Base-by-base conservation (phyloP, 331 rosid species). In the Malus hybrid region DNA sequence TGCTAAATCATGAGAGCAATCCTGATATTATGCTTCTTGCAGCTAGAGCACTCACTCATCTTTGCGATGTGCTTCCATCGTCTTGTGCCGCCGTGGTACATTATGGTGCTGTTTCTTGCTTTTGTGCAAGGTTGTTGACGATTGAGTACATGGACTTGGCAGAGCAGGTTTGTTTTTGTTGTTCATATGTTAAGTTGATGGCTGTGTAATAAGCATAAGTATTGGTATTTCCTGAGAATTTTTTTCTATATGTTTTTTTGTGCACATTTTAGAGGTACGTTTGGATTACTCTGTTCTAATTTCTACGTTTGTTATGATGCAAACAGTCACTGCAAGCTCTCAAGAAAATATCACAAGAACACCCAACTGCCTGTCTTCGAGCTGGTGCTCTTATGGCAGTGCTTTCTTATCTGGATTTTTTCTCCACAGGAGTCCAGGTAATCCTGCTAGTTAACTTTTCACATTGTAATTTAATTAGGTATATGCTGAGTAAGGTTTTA, bases 301-400 rank as follows among this genome's bases (percentile, higher is more conserved):
- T 28, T 55, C 29, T 69, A 32, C 69, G 61, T 8, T 79, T 88
- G 71, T 69, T 84, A 67, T 82, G 73, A 72, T 84, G 74, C 56
- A 29, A 80, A 71, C 93, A 95, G 98, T 95, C 99, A 71, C 96
- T 95, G 86, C 99, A 92, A 89, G 99, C 99, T 33, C 88, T 95
- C 33, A 95, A 92, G 87, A 95, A 92, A 86, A 95, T 95, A 82
- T 95, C 99, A 64, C 97, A 89, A 86, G 99, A 95, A 79, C 97
- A 95, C 80, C 99, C 99, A 73, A 92, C 99, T 74, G 99, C 97
- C 33, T 95, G 99, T 84, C 89, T 95, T 60, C 85, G 99, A 74
- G 99, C 98, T 28, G 99, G 99, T 85, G 99, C 99, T 79, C 99
- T 95, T 66, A 95, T 95, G 99, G 99, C 99, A 6, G 99, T 95